Percentiles rank a stretch among this genome's conserved stretches.
These are phyloP conservation scores for Umbelopsis vinacea DNA, from an alignment of 192 early-diverging fungal genomes.

Conservation along the genomic window DNA sequence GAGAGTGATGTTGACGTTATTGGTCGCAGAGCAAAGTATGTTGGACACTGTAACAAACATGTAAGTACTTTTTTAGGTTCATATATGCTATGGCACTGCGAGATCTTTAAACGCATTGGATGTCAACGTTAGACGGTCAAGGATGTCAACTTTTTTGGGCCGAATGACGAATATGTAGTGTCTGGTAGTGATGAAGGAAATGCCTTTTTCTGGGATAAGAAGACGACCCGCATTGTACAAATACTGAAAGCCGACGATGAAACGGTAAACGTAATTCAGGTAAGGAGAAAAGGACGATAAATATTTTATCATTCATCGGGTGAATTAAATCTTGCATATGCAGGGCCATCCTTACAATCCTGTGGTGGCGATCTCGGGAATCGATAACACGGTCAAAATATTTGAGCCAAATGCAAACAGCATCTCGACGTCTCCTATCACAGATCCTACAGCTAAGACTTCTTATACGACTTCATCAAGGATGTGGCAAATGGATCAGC, in stretches of 20 bases:
- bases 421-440: neutral
- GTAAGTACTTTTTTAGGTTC: constrained; percentile 15
- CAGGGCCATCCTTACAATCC: constrained; percentile 62
- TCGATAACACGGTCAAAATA: constrained; percentile 75
- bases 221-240: constrained; percentile 60
- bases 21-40: constrained; percentile 17
- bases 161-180: constrained; percentile 68
- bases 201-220: constrained; percentile 70
- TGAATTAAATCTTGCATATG: neutral
- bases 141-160: constrained; percentile 74
- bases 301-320: neutral
- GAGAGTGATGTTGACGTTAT: constrained; percentile 25
- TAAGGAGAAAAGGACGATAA: neutral
- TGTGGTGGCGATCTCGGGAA: constrained; percentile 65
- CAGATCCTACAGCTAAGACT: constrained; percentile 6
- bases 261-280: constrained; percentile 56
- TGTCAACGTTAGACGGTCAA: constrained; percentile 65
- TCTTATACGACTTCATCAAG: constrained; percentile 4
- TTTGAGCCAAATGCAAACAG: constrained; percentile 53
- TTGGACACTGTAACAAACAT: constrained; percentile 38
- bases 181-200: constrained; percentile 82
- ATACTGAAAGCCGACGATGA: constrained; percentile 68
- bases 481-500: constrained; percentile 12
- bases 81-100: neutral
- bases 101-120: constrained; percentile 24